Percentiles rank a stretch among this genome's conserved stretches.
Conservation (phyloP, 164 flowering plant species). For the Vitis vinifera region ASM3070453v1 NC_081822.1:10843501-10844000, state of each 20-base stretch:
- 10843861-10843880: conserved; percentile 92
- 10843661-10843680: neutral
- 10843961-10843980: conserved; percentile 85
- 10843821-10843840: conserved; percentile 90
- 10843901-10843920: conserved; percentile 99
- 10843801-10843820: conserved; percentile 98
- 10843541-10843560: conserved; percentile 99
- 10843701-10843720: conserved; percentile 29
- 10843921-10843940: conserved; percentile 96
- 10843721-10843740: conserved; percentile 96
- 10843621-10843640: conserved; percentile 82
- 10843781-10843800: conserved; percentile 99
- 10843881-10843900: conserved; percentile 95
- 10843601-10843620: conserved; percentile 79
- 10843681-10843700: neutral
- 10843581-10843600: conserved; percentile 91
- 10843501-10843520: conserved; percentile 92
- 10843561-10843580: conserved; percentile 98
- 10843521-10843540: conserved; percentile 90
- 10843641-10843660: neutral
- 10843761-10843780: conserved; percentile 90
- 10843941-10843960: conserved; percentile 78
- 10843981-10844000: conserved; percentile 79
- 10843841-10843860: conserved; percentile 97
- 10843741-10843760: conserved; percentile 96